Evolutionary conservation across 345 rosid species (phyloP).

Genomic region (Balakata baccata): DNA sequence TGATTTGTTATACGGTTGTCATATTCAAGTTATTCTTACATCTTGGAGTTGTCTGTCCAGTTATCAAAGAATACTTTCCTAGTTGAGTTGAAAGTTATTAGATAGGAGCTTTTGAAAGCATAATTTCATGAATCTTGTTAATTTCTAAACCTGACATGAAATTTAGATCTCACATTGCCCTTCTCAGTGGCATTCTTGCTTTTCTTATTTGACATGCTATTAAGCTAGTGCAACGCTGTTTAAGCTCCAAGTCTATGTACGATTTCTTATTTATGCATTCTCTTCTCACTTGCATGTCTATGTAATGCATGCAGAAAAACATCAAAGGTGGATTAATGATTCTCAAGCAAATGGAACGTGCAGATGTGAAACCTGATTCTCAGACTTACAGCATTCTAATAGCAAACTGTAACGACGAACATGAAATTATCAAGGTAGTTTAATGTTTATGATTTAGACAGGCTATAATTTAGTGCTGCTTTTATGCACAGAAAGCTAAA

Average conservation of each 20-base stretch:
- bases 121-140: not conserved
- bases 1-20: not conserved
- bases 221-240: not conserved
- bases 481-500: not conserved
- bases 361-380: constrained; percentile 68
- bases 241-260: not conserved
- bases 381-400: constrained; percentile 66
- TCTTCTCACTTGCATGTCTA: not conserved
- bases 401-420: constrained; percentile 48
- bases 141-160: not conserved
- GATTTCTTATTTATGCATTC: not conserved
- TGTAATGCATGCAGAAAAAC: constrained; percentile 54
- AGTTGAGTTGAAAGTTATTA: not conserved
- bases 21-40: too few relatives aligned
- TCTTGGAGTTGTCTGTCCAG: not conserved
- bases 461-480: constrained; percentile 1
- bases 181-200: not conserved
- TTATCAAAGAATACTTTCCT: not conserved
- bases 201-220: not conserved
- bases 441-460: constrained; percentile 7
- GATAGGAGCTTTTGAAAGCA: not conserved
- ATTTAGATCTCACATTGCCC: not conserved
- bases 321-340: constrained; percentile 44
- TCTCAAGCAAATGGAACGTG: constrained; percentile 65
- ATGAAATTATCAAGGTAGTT: constrained; percentile 61